Evolutionary conservation across 345 rosid genomes (phyloP).

Genomic region (Angophora floribunda): DNA sequence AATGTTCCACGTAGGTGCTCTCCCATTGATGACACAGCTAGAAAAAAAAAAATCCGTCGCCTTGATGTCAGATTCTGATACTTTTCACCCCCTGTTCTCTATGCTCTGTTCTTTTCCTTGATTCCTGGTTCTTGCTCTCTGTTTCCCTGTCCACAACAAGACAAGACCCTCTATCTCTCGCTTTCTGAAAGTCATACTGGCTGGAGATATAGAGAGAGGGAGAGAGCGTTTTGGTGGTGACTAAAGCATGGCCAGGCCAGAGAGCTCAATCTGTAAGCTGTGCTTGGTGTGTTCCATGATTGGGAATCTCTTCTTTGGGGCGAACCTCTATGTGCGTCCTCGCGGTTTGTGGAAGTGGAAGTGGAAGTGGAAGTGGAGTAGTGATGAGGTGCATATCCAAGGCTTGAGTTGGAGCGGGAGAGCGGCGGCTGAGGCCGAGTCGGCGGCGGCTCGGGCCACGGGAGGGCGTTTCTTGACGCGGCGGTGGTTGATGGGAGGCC

Average conservation of each 20-base stretch:
- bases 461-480: constrained; percentile 65
- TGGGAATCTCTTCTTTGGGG: constrained; percentile 15
- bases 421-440: constrained; percentile 58
- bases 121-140: neutral
- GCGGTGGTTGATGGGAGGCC: constrained; percentile 7
- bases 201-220: neutral
- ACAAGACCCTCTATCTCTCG: too few species aligned
- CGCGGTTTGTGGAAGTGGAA: neutral
- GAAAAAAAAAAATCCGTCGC: too few species aligned
- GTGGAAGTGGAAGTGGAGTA: neutral
- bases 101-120: neutral
- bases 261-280: neutral
- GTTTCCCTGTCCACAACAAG: too few species aligned
- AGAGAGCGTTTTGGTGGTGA: neutral
- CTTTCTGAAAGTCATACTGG: neutral
- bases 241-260: neutral
- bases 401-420: constrained; percentile 40
- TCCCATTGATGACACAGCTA: too few species aligned
- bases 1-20: too few species aligned
- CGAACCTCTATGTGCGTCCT: neutral
- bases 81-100: neutral
- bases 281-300: constrained; percentile 14
- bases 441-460: constrained; percentile 63
- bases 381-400: neutral
- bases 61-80: fast-evolving